Conservation (phyloP, 257 asterid genomes). For the Penstemon barbatus region DNA sequence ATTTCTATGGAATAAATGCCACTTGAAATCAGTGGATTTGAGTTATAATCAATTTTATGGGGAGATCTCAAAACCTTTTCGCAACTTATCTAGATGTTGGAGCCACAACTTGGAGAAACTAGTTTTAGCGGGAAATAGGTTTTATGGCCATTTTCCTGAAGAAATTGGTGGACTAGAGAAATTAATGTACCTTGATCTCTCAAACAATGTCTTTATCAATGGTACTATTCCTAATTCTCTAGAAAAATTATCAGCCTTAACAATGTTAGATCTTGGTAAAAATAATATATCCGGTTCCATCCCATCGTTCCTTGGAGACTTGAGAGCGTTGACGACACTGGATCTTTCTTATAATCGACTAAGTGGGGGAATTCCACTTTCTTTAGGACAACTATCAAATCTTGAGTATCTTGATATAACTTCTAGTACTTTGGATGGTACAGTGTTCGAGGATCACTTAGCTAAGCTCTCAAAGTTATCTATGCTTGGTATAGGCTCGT, state of each 20-base stretch:
- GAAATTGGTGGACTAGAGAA: no score
- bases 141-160: no score
- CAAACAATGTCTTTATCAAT: no score
- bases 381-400: slow-evolving; percentile 1
- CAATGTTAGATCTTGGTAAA: background rate
- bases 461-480: slow-evolving; percentile 2
- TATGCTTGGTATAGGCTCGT: background rate
- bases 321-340: background rate
- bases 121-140: background rate
- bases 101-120: slow-evolving; percentile 1
- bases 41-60: background rate
- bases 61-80: slow-evolving; percentile 1
- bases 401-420: background rate
- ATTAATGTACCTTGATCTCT: no score
- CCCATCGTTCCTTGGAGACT: background rate
- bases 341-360: background rate
- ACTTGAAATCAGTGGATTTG: slow-evolving; percentile 10
- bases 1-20: slow-evolving; percentile 6
- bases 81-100: slow-evolving; percentile 11
- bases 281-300: no score
- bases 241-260: slow-evolving; percentile 1
- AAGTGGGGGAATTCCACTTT: background rate
- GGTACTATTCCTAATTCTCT: background rate
- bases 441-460: slow-evolving; percentile 16
- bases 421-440: background rate